Percentiles rank a stretch among this genome's conserved stretches.
These are phyloP conservation scores for Penicillium sp. DNA, from an alignment of 2,329 filamentous ascomycete genomes.

Conservation along the genomic window DNA sequence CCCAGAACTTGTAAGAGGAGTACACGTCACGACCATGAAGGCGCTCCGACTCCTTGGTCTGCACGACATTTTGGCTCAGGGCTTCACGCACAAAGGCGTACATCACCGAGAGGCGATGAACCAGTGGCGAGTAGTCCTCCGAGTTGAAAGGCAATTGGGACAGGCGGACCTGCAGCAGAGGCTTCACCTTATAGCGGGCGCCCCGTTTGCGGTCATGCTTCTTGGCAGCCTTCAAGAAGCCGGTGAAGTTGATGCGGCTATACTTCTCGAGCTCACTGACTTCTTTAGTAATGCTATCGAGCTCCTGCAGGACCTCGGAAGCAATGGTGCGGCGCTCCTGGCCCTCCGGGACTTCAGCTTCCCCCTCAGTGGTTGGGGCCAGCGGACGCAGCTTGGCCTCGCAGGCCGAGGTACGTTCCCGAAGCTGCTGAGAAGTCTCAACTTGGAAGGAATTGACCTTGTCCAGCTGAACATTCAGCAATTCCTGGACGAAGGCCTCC, in stretches of 20 bases:
- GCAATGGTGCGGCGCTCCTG: conserved; percentile 53
- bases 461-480: conserved; percentile 90
- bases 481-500: conserved; percentile 87
- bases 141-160: conserved; percentile 91
- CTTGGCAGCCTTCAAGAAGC: conserved; percentile 96
- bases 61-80: conserved; percentile 48
- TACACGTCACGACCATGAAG: conserved; percentile 64
- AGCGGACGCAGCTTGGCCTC: conserved; percentile 63
- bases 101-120: conserved; percentile 88
- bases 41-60: conserved; percentile 53
- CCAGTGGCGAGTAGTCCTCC: conserved; percentile 84
- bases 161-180: conserved; percentile 85
- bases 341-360: conserved; percentile 35
- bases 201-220: conserved; percentile 96
- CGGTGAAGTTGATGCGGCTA: conserved; percentile 94
- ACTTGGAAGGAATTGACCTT: conserved; percentile 91
- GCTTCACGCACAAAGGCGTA: conserved; percentile 91
- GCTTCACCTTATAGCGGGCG: conserved; percentile 79
- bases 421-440: conserved; percentile 74
- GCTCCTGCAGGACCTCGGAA: conserved; percentile 70
- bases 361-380: conserved; percentile 38
- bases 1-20: conserved; percentile 92
- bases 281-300: conserved; percentile 85
- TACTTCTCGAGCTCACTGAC: conserved; percentile 93
- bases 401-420: conserved; percentile 72